Evolutionary conservation across 2,329 filamentous ascomycete species (phyloP).

Genomic region (Phoma sp.): DNA sequence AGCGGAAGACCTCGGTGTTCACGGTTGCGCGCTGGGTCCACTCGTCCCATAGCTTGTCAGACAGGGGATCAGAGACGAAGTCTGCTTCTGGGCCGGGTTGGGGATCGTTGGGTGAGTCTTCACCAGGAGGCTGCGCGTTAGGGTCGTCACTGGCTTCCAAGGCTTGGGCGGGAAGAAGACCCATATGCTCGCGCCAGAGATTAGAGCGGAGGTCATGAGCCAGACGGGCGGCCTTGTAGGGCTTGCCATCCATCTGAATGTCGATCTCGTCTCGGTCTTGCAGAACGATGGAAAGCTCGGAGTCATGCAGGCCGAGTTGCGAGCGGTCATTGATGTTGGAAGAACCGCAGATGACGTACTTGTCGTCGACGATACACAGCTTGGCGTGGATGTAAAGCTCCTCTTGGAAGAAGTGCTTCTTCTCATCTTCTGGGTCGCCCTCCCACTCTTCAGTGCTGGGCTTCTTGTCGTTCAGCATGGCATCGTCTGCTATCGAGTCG

Average conservation of each 20-base stretch:
- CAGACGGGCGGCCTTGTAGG: slow-evolving; percentile 79
- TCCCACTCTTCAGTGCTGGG: slow-evolving; percentile 77
- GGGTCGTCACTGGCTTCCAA: slow-evolving; percentile 68
- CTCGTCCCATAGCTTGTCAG: slow-evolving; percentile 63
- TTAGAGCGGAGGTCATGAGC: slow-evolving; percentile 80
- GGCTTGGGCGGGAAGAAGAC: slow-evolving; percentile 75
- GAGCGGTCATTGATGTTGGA: slow-evolving; percentile 92
- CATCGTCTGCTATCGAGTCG: slow-evolving; percentile 74
- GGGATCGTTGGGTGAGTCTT: slow-evolving; percentile 72
- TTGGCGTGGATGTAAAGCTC: slow-evolving; percentile 96
- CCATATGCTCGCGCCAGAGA: slow-evolving; percentile 90
- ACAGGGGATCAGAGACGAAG: slow-evolving; percentile 66
- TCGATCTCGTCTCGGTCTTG: slow-evolving; percentile 76
- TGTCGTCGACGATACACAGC: slow-evolving; percentile 86
- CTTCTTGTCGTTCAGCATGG: slow-evolving; percentile 74
- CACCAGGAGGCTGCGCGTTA: slow-evolving; percentile 77
- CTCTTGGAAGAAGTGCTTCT: slow-evolving; percentile 90
- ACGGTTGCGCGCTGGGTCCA: slow-evolving; percentile 73
- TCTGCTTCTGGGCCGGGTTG: slow-evolving; percentile 71
- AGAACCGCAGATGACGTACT: slow-evolving; percentile 81
- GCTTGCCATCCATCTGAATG: slow-evolving; percentile 78
- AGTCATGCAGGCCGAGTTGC: slow-evolving; percentile 87
- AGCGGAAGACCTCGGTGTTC: slow-evolving; percentile 78
- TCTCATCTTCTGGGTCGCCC: slow-evolving; percentile 73
- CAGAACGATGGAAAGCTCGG: slow-evolving; percentile 87